These are phyloP conservation scores for Rugonectria rugulosa DNA, from an alignment of 2,329 filamentous ascomycete species.

Conservation along the genomic window DNA sequence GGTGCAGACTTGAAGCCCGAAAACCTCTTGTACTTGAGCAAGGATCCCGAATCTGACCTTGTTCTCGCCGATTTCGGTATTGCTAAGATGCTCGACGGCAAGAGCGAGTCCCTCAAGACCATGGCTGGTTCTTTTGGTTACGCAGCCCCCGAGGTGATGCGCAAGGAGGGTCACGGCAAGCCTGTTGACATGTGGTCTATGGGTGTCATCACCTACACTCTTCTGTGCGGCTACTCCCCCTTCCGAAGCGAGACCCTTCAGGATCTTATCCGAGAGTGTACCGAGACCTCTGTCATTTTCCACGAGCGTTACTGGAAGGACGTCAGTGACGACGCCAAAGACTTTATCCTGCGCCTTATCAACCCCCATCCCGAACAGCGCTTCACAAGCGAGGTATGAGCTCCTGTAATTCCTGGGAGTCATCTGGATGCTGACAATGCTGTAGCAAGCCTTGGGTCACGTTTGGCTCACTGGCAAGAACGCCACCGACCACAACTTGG, in stretches of 20 bases:
- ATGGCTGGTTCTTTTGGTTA: constrained; percentile 99
- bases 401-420: not conserved
- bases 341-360: constrained; percentile 86
- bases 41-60: constrained; percentile 78
- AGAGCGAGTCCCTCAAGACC: constrained; percentile 91
- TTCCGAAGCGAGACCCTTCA: constrained; percentile 94
- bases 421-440: constrained; percentile 21
- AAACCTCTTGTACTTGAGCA: constrained; percentile 92
- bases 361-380: constrained; percentile 80
- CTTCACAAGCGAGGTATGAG: constrained; percentile 74
- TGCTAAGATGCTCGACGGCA: constrained; percentile 93
- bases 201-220: constrained; percentile 97
- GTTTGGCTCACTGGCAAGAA: constrained; percentile 90
- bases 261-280: constrained; percentile 95
- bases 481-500: constrained; percentile 93
- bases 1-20: constrained; percentile 90
- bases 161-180: constrained; percentile 96
- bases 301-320: constrained; percentile 99
- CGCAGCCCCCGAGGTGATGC: constrained; percentile 96
- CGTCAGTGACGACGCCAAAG: constrained; percentile 92
- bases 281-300: constrained; percentile 83
- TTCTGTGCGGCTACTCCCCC: constrained; percentile 97
- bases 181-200: constrained; percentile 99
- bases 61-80: constrained; percentile 98
- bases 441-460: constrained; percentile 78